Evolutionary conservation across 192 early-diverging fungal species (phyloP).

Genomic region (Kickxella alabastrina): DNA sequence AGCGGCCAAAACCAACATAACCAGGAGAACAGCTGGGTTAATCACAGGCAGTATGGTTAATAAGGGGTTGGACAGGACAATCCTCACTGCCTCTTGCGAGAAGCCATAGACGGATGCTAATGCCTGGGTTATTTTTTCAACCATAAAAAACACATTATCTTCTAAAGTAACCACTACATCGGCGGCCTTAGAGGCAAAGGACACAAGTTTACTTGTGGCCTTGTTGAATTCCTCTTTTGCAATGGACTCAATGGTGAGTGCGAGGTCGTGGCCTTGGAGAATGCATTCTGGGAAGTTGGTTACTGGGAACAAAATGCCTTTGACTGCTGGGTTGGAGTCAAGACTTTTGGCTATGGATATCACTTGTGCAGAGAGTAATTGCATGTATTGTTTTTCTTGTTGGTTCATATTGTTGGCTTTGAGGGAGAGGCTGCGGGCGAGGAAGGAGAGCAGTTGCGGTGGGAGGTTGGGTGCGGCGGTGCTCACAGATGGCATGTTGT

Average conservation of each 20-base stretch:
- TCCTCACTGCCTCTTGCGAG: slow-evolving; percentile 18
- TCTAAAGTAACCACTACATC: too few species aligned
- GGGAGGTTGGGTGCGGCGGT: too few species aligned
- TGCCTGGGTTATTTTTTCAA: slow-evolving; percentile 4
- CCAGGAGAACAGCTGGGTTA: slow-evolving; percentile 12
- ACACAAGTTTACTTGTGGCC: slow-evolving; percentile 3
- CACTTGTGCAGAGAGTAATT: too few species aligned
- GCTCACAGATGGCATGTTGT: too few species aligned
- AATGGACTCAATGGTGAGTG: slow-evolving; percentile 8
- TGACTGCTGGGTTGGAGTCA: slow-evolving; percentile 16
- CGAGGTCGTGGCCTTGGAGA: slow-evolving; percentile 6
- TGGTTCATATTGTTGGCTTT: too few species aligned
- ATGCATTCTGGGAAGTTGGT: slow-evolving; percentile 27
- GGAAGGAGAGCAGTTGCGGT: too few species aligned
- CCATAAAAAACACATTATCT: too few species aligned
- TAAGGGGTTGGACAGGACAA: slow-evolving; percentile 26
- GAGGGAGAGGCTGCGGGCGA: too few species aligned
- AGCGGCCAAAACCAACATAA: slow-evolving; percentile 4
- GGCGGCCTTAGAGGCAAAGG: slow-evolving; percentile 12
- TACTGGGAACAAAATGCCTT: slow-evolving; percentile 19
- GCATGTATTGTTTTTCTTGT: too few species aligned
- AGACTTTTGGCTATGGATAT: slow-evolving; percentile 4
- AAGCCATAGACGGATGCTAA: slow-evolving; percentile 28
- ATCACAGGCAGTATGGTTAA: slow-evolving; percentile 15
- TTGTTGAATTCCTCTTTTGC: slow-evolving; percentile 13